Conservation (phyloP, 768 basidiomycete species). For the Leccinum longicurvipes region DNA sequence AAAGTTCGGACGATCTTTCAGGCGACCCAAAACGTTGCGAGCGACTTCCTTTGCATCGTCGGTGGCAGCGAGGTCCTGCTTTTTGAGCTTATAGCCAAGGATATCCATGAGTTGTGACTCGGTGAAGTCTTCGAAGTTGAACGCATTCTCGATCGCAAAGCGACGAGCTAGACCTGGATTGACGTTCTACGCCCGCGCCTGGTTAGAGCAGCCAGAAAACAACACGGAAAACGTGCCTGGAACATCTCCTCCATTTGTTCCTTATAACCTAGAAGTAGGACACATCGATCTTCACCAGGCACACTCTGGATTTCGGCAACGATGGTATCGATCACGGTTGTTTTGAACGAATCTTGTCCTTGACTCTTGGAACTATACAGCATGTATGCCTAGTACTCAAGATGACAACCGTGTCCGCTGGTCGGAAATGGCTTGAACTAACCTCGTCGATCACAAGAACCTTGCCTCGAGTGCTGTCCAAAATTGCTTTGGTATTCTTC, state of each 20-base stretch:
- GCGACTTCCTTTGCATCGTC: slow-evolving; percentile 55
- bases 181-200: slow-evolving; percentile 46
- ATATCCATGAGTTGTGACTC: slow-evolving; percentile 50
- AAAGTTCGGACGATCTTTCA: slow-evolving; percentile 52
- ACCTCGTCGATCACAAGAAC: slow-evolving; percentile 72
- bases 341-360: slow-evolving; percentile 51
- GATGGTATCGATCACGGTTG: slow-evolving; percentile 69
- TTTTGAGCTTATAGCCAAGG: slow-evolving; percentile 52
- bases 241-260: slow-evolving; percentile 73
- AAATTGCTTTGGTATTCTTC: slow-evolving; percentile 59
- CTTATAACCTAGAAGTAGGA: slow-evolving; percentile 63
- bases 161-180: slow-evolving; percentile 66
- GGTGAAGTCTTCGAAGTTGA: slow-evolving; percentile 65
- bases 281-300: slow-evolving; percentile 68
- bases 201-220: not conserved
- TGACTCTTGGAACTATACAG: slow-evolving; percentile 44
- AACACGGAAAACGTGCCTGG: slow-evolving; percentile 40
- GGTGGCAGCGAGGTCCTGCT: slow-evolving; percentile 57
- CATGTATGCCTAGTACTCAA: slow-evolving; percentile 35
- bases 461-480: slow-evolving; percentile 57
- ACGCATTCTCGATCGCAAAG: slow-evolving; percentile 66
- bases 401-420: not conserved
- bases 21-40: slow-evolving; percentile 39
- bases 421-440: slow-evolving; percentile 13
- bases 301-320: slow-evolving; percentile 71